Base-by-base conservation (phyloP, 139 green algal species). In the Choricystis sp. region DNA sequence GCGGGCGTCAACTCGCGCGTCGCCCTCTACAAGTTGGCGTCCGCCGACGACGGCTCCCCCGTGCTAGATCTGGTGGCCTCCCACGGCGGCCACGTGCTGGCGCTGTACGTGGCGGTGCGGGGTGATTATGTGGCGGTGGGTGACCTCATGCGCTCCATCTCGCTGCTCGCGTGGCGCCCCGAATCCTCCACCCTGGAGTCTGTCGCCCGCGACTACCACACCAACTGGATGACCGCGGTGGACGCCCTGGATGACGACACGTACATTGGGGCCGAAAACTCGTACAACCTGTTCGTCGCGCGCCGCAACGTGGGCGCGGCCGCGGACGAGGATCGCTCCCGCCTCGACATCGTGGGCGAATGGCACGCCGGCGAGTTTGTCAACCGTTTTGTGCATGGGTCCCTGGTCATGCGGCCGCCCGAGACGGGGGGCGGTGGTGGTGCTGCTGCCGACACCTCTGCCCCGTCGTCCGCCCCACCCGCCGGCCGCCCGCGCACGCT, bases 121-220 rank as follows among this genome's bases (percentile, higher is more conserved):
- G 91, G 88, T 25, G 86, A 95, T 69, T 87, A 94, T 71, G 85
- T 98, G 31, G 49, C 94, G 23, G 83, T 97, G 20, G 83, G 77
- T 77, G 92, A 98, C 71, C 67, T 98, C 29, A 98, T 98, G 92
- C 90, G 94, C 59, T 91, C 77, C 67, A 81, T 98, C 26, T 78
- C 81, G n/a, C 67, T 98, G 66, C 76, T 93, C 61, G 31, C 83
- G 60, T 94, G 89, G 74, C 69, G 72, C 29, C 73, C 75, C 20
- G 81, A 89, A 64, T 82, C 91, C 55, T 73, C 77, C 2, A 56
- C 69, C 2, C 81, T 97, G 61, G 89, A 93, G 74, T 31, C 74
- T 63, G 58, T 75, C 20, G 84, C 89, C 25, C 72, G 81, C 1
- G 90, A 97, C 64, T 94, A 79, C 66, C 81, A 86, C 65, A 79